Evolutionary conservation across 768 basidiomycete species (phyloP).

Genomic region (Rhodotorula diobovata): DNA sequence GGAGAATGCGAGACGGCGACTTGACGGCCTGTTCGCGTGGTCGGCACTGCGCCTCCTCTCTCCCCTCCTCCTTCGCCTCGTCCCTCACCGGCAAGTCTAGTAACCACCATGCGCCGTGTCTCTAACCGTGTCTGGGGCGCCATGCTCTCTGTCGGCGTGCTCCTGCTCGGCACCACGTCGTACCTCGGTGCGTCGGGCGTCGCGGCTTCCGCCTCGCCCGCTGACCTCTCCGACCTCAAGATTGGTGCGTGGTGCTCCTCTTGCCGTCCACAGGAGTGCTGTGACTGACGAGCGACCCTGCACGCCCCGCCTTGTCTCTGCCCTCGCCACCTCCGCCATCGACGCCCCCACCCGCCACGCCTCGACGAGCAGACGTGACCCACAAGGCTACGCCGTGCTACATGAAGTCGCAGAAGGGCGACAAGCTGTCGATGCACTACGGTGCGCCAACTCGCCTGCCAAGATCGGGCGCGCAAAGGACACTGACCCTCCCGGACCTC

Average conservation of each 20-base stretch:
- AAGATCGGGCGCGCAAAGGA: no score
- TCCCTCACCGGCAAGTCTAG: not conserved
- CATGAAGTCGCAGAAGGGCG: constrained; percentile 27
- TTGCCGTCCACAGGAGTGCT: not conserved
- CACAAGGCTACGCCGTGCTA: constrained; percentile 32
- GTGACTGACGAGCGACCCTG: not conserved
- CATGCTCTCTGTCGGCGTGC: constrained; percentile 21
- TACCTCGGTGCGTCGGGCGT: not conserved
- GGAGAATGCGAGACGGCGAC: no score
- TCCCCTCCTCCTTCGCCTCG: not conserved
- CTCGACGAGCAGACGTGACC: constrained; percentile 9
- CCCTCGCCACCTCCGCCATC: not conserved
- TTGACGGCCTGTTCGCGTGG: no score
- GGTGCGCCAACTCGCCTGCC: not conserved
- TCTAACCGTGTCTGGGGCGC: constrained; percentile 29
- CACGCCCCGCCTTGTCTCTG: not conserved
- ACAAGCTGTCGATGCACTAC: constrained; percentile 37
- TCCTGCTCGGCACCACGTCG: constrained; percentile 11
- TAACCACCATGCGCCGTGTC: constrained; percentile 7
- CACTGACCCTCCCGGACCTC: no score
- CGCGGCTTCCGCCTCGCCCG: not conserved
- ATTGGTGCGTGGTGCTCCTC: not conserved
- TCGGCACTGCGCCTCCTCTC: no score
- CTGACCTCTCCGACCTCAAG: not conserved
- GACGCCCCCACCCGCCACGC: not conserved